Conservation (phyloP, 345 rosid species). For the Mallotus nudiflorus region DNA sequence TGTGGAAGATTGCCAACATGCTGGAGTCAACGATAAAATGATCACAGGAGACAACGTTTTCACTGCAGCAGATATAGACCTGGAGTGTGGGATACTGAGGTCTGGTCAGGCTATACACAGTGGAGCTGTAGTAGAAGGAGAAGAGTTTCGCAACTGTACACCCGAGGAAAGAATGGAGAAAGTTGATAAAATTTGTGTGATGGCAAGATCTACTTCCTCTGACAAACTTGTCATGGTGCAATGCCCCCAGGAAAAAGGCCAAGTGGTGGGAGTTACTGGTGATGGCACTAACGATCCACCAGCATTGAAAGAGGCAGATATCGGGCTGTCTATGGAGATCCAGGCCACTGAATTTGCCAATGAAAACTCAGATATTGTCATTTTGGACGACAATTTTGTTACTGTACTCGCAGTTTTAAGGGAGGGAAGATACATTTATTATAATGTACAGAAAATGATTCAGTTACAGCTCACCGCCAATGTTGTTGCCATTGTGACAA, state of each 20-base stretch:
- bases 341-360: conserved; percentile 81
- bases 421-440: conserved; percentile 81
- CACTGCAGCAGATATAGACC: conserved; percentile 81
- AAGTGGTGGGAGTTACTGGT: conserved; percentile 74
- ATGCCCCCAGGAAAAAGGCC: conserved; percentile 62
- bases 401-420: conserved; percentile 59
- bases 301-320: conserved; percentile 71
- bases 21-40: conserved; percentile 77
- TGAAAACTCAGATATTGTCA: conserved; percentile 77
- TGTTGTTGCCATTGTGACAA: conserved; percentile 62
- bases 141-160: conserved; percentile 46
- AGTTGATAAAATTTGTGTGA: conserved; percentile 60
- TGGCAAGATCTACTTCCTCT: conserved; percentile 75
- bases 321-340: conserved; percentile 78
- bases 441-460: conserved; percentile 73
- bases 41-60: conserved; percentile 73
- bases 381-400: conserved; percentile 71
- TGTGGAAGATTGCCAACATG: conserved; percentile 58
- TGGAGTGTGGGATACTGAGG: conserved; percentile 67
- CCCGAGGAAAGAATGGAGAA: conserved; percentile 44
- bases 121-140: conserved; percentile 65
- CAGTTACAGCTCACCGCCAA: conserved; percentile 77
- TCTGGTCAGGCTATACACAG: conserved; percentile 26
- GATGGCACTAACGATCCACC: conserved; percentile 85
- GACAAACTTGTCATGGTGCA: conserved; percentile 82